Conservation (phyloP, 768 basidiomycete genomes). For the Cantharellus cinnabarinus region DNA sequence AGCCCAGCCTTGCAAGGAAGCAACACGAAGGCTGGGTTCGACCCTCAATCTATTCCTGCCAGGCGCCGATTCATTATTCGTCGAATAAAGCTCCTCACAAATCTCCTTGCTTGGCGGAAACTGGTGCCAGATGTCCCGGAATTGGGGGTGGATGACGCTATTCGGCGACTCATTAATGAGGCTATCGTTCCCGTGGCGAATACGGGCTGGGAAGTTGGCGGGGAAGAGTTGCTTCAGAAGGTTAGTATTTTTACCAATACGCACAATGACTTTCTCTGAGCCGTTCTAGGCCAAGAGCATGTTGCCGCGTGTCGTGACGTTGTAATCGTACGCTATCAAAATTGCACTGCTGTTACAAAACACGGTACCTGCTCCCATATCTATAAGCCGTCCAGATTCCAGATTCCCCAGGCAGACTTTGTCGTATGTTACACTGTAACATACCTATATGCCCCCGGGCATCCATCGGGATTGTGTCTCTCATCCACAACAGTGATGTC, state of each 20-base stretch:
- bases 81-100: slow-evolving; percentile 49
- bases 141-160: slow-evolving; percentile 25
- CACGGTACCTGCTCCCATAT: too few species aligned
- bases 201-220: slow-evolving; percentile 76
- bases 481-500: too few species aligned
- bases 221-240: slow-evolving; percentile 39
- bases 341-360: too few species aligned
- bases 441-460: too few species aligned
- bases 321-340: too few species aligned
- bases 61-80: slow-evolving; percentile 48
- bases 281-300: too few species aligned
- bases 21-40: slow-evolving; percentile 29
- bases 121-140: slow-evolving; percentile 39
- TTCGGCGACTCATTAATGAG: slow-evolving; percentile 34
- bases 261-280: too few species aligned
- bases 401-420: too few species aligned
- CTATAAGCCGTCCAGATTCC: too few species aligned
- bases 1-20: slow-evolving; percentile 8
- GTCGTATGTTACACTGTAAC: too few species aligned
- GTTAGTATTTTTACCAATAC: slow-evolving; percentile 17
- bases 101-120: slow-evolving; percentile 58
- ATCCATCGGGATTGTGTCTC: too few species aligned
- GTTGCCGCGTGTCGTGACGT: too few species aligned
- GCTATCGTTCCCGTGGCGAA: slow-evolving; percentile 46
- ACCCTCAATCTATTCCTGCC: slow-evolving; percentile 55